Evolutionary conservation across 225 moss, liverwort and hornwort genomes (phyloP).

Genomic region (Physcomitrium patens): DNA sequence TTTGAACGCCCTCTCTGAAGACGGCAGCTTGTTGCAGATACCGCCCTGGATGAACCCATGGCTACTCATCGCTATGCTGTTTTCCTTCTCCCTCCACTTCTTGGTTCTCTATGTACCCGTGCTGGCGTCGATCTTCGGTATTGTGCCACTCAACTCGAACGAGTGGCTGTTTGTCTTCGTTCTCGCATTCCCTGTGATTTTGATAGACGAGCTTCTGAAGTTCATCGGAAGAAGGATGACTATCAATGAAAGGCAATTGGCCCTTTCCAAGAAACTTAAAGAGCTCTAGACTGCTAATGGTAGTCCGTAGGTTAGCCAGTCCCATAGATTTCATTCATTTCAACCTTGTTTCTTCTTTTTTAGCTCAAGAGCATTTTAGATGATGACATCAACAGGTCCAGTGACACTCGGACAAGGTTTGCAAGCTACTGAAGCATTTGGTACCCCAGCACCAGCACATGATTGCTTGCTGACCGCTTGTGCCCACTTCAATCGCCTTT

Average conservation of each 20-base stretch:
- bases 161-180: slow-evolving; percentile 57
- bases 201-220: slow-evolving; percentile 88
- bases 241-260: slow-evolving; percentile 38
- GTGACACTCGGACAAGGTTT: slow-evolving; percentile 8
- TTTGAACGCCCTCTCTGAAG: slow-evolving; percentile 86
- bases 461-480: too few species aligned
- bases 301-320: slow-evolving; percentile 16
- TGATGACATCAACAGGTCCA: not conserved
- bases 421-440: not conserved
- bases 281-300: slow-evolving; percentile 32
- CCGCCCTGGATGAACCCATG: slow-evolving; percentile 90
- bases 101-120: slow-evolving; percentile 77
- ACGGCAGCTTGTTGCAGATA: slow-evolving; percentile 78
- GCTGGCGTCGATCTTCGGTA: slow-evolving; percentile 48
- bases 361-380: not conserved
- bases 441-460: not conserved
- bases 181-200: slow-evolving; percentile 67
- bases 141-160: slow-evolving; percentile 52
- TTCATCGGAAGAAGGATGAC: slow-evolving; percentile 80
- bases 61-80: slow-evolving; percentile 69
- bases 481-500: too few species aligned
- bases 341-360: slow-evolving; percentile 14
- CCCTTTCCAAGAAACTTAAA: slow-evolving; percentile 48
- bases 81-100: slow-evolving; percentile 76
- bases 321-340: not conserved